Evolutionary conservation across 352 stramenopile species (phyloP).

Genomic region (Globisporangium heterothallicum): DNA sequence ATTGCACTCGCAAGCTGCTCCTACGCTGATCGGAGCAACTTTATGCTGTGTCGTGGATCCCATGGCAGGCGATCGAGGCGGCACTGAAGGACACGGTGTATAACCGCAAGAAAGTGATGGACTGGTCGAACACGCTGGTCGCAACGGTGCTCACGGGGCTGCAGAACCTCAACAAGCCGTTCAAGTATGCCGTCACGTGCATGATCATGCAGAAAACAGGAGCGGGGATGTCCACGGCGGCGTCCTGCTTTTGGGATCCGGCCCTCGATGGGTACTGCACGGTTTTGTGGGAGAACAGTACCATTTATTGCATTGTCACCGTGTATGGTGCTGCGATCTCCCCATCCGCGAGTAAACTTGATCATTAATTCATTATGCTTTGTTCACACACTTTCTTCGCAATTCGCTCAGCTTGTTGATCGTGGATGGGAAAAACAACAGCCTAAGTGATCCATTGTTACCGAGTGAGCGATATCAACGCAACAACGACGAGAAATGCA

Average conservation of each 20-base stretch:
- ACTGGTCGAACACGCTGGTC: slow-evolving; percentile 82
- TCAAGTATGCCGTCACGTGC: slow-evolving; percentile 83
- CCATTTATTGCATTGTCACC: slow-evolving; percentile 79
- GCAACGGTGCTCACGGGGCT: slow-evolving; percentile 71
- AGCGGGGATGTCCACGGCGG: slow-evolving; percentile 58
- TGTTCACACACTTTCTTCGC: background rate
- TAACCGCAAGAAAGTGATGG: slow-evolving; percentile 82
- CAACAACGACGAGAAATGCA: background rate
- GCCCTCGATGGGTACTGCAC: slow-evolving; percentile 77
- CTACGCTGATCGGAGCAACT: background rate
- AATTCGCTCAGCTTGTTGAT: background rate
- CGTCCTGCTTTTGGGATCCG: slow-evolving; percentile 74
- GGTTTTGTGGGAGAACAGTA: slow-evolving; percentile 82
- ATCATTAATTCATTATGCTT: slow-evolving; percentile 29
- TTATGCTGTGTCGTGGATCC: background rate
- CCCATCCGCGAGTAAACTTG: slow-evolving; percentile 65
- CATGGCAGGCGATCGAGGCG: slow-evolving; percentile 55
- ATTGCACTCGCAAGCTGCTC: background rate
- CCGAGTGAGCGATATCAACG: background rate
- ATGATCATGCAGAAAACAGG: slow-evolving; percentile 86
- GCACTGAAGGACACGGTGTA: slow-evolving; percentile 79
- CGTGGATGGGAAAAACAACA: no score
- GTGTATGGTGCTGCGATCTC: slow-evolving; percentile 81
- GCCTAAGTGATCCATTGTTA: background rate
- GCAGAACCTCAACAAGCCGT: slow-evolving; percentile 85